Base-by-base conservation (phyloP, 768 basidiomycete species). In the Tricholoma flavovirens region DNA sequence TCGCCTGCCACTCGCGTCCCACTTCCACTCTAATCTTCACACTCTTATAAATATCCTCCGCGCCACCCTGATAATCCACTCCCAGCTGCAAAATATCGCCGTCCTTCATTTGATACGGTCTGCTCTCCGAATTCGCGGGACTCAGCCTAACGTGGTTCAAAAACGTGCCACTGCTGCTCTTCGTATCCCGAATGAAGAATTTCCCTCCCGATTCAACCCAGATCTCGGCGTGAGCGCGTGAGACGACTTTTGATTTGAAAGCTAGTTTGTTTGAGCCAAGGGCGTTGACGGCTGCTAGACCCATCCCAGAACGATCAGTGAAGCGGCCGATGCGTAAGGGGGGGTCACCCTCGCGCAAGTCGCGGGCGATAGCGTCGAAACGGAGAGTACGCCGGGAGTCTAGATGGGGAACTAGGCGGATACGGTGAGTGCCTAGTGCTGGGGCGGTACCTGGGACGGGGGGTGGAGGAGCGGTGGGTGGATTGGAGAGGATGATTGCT, bases 61-160 rank as follows among this genome's bases (percentile, higher is more conserved):
- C 84, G 0, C 96, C 96, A 5, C 96, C 96, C 70, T 98, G 95
- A 72, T 97, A 99, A 68, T 98, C 95, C 24, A 98, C 93, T 2
- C 96, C 95, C 0, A 98, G 83, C 72, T 98, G 96, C 17, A 98
- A 72, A 26, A 98, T 81, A 73, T 98, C 95, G 1, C 96, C 96
- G 59, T 98, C 95, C 72, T 89, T 92, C 63, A 98, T 77, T 59
- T 82, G 82, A 57, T 79, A 86, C 0, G 92, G 82, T 36, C 84
- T 75, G 4, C 86, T 88, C 68, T 96, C 95, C 6, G 83, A 80
- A 49, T 88, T 88, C 10, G 95, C 93, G 0, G 86, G 77, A 35
- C 86, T 86, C n/a, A 98, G 78, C 46, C 95, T 74, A 53, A 95
- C 84, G 67, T 98, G 95, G 69, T 99, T 99, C 59, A 98, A 77